These are phyloP conservation scores for Hyphodiscus sp. DNA, from an alignment of 2,329 filamentous ascomycete genomes.

Conservation along the genomic window DNA sequence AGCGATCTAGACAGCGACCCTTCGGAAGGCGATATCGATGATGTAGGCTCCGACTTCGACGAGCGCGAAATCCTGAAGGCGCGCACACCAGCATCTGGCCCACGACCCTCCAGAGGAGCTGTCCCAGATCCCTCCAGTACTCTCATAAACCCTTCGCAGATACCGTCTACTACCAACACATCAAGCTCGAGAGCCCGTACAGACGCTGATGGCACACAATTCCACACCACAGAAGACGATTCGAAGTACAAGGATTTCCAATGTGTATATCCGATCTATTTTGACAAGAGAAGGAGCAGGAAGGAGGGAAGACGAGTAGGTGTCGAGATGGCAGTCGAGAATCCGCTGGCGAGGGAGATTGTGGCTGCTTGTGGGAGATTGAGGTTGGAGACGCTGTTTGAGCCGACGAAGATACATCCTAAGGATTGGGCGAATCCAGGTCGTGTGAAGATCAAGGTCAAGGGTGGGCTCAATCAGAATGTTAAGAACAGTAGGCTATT, in stretches of 20 bases:
- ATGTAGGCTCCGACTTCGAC: conserved; percentile 52
- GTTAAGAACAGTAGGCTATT: conserved; percentile 57
- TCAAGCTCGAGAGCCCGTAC: conserved; percentile 30
- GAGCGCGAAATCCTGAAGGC: conserved; percentile 35
- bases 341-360: conserved; percentile 85
- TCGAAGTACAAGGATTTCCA: conserved; percentile 68
- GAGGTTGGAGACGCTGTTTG: conserved; percentile 68
- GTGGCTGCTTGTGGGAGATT: conserved; percentile 75
- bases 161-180: conserved; percentile 33
- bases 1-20: conserved; percentile 67
- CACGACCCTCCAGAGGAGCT: conserved; percentile 26
- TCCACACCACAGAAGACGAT: conserved; percentile 39
- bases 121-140: conserved; percentile 30
- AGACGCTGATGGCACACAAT: conserved; percentile 31
- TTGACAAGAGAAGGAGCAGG: conserved; percentile 69
- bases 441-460: conserved; percentile 72
- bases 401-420: conserved; percentile 87
- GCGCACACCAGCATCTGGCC: conserved; percentile 5
- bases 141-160: conserved; percentile 33
- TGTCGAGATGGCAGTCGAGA: conserved; percentile 64
- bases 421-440: conserved; percentile 98
- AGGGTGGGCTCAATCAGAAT: conserved; percentile 46
- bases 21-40: conserved; percentile 73
- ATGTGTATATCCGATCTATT: conserved; percentile 93
- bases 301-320: conserved; percentile 77